Evolutionary conservation across 1,139 yeast genomes (phyloP), one percentile per base, ranked within the genome.

Genomic region (Wickerhamomyces sp.): DNA sequence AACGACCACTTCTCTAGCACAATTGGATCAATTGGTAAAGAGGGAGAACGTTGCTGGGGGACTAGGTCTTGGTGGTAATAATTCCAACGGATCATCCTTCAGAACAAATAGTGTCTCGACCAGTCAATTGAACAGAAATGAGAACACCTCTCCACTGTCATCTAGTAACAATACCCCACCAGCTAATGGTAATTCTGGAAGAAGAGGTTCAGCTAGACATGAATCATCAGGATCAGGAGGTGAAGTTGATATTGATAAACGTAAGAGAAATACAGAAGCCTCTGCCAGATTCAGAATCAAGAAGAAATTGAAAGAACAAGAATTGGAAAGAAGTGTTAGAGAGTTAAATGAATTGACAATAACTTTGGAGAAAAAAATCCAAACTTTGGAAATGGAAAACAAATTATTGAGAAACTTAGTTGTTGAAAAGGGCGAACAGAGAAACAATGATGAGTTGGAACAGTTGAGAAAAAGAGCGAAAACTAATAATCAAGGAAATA

Each of bases 281-380:
- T 73, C 80, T 29, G 85, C 85, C n/a, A 63, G 85, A 51, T 80
- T 80, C 61, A 67, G 87, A 56, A 71, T 78, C 52, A 80, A 79
- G 67, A 79, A 79, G 69, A 79, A 79, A 65, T 58, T 75, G 58
- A 78, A 75, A 63, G 84, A 78, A 58, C 77, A 76, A 59, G 78
- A 78, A 58, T 70, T 80, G 76, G 80, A 77, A 55, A 68, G 74
- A 49, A 71, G 66, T 48, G 71, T 79, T 36, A 69, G 68, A 47
- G 73, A 70, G 42, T 67, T 79, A 39, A 55, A 56, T 29, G 59
- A 54, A 34, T 63, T 66, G 46, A 71, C 77, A 30, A 60, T 59
- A 42, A 57, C 58, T 13, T 66, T 76, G 51, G 79, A 78, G 56
- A 69, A 69, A 58, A 73, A 71, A 55, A 67, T 77, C 47, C 72